Base-by-base conservation (phyloP, 164 flowering plant species). In the Magnolia officinalis region DNA sequence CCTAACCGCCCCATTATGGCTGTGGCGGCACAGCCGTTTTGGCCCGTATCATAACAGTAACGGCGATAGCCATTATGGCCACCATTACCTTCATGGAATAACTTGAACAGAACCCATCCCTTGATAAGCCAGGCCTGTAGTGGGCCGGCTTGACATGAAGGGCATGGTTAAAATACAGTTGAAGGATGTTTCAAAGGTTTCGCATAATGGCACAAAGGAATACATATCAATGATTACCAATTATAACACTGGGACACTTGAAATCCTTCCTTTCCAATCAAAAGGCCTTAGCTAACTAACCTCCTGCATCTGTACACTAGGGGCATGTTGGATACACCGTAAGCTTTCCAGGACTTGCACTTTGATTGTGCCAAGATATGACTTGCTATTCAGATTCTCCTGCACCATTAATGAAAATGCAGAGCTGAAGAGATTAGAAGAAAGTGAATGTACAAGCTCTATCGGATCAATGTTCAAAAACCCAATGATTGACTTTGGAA, bases 241-340 rank as follows among this genome's bases (percentile, higher is more conserved):
- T 11, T 2, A 55, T 55, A 55, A 55, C 61, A 55, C 4, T 11
- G 4, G 18, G 10, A 16, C 61, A 16, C 61, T 2, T 55, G 61
- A 16, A 55, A 55, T 11, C 61, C 16, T 55, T 55, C 18, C 10
- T 19, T 70, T 49, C 29, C 58, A 70, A 50, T n/a, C 49, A 29
- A 50, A 70, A 70, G 59, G 72, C 19, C 29, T 73, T 21, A 1
- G 23, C n/a, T 18, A 16, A 49, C 86, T 82, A 74, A 94, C 99
- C 95, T 96, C 99, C 68, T 96, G 99, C 99, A 96, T 88, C 82
- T 96, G 99, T 29, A 96, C 98, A 78, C 97, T 79, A 24, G 98
- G 99, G 75, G 99, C 98, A 88, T 91, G 95, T 77, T 96, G 97
- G 76, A 96, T 91, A 83, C 80, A 85, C 2, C 97, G 94, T 66